Evolutionary conservation across 371 early-diverging fungal genomes (phyloP), one percentile per base, ranked within the genome.

Genomic region (Coemansia sp.): DNA sequence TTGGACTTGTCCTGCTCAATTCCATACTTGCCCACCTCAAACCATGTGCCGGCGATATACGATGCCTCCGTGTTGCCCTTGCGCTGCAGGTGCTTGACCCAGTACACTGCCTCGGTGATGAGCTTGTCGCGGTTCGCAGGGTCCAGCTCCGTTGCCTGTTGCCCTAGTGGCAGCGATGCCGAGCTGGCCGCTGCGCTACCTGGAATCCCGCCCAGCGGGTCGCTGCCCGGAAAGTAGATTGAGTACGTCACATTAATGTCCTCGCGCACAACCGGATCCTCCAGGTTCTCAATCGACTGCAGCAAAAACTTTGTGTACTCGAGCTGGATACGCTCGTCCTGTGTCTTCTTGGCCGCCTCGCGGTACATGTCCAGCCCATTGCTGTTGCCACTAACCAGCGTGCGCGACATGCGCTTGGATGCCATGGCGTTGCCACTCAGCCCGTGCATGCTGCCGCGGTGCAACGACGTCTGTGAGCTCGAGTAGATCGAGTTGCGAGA

Each of bases 241-340:
- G 82, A 68, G 54, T 80, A 78, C n/a, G 78, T 78, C 44, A 75
- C 71, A 37, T 75, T 70, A 59, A 77, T 59, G 64, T 78, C 75
- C 42, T 75, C 74, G 63, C 72, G 73, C 64, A 63, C 73, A 5
- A 59, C 59, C 2, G 68, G 67, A 23, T 82, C 82, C 20, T 72
- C 71, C 26, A 69, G 70, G 56, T 70, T 75, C 67, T 82, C 81
- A 44, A 82, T 78, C 20, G 81, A 81, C 68, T 80, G 75, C 14
- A 91, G 65, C 59, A 91, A 75, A 67, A 89, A 91, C 79, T 88
- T 88, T 8, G 90, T 89, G 71, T 87, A 91, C 30, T 89, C 86
- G 58, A 89, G 57, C 75, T 91, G 91, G 37, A 85, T 86, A 11
- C 85, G 74, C 25, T 80, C 75, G 63, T 89, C 87, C 60, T 86